These are phyloP conservation scores for Acanthamoeba royreba DNA, from an alignment of 208 protist genomes.

Conservation along the genomic window DNA sequence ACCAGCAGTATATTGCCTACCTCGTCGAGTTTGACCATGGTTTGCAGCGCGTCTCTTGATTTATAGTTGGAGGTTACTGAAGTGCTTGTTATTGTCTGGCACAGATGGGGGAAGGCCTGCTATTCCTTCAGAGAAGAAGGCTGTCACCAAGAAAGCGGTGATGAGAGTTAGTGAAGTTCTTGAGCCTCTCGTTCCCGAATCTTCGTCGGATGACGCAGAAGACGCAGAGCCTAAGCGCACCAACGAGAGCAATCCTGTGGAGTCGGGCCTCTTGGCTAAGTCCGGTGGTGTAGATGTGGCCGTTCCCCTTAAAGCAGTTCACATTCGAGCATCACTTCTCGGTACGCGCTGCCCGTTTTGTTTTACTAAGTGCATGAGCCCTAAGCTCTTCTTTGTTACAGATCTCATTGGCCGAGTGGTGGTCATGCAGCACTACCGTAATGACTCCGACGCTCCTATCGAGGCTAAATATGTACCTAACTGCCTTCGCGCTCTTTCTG, in stretches of 20 bases:
- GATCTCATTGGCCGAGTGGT: slow-evolving; percentile 61
- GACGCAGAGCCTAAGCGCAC: not conserved
- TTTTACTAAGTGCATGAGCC: not conserved
- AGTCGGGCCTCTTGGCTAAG: not conserved
- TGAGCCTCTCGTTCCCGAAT: too few relatives aligned
- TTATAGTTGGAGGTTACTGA: too few relatives aligned
- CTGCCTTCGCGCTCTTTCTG: not conserved
- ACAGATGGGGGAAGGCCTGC: too few relatives aligned
- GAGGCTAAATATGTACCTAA: slow-evolving; percentile 64
- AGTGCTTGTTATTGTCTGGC: too few relatives aligned
- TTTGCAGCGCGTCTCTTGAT: too few relatives aligned
- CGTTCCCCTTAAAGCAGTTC: not conserved
- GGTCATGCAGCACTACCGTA: slow-evolving; percentile 63
- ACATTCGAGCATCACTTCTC: slow-evolving; percentile 44
- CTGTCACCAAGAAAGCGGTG: too few relatives aligned
- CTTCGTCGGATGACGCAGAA: too few relatives aligned
- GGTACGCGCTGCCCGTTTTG: not conserved
- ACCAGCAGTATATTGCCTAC: slow-evolving; percentile 62
- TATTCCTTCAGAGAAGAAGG: too few relatives aligned
- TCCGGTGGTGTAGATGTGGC: not conserved
- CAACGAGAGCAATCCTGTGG: not conserved
- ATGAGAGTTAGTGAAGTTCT: too few relatives aligned
- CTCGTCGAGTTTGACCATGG: slow-evolving; percentile 66
- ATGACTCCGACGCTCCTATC: not conserved
- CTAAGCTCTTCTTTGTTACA: not conserved